Conservation (phyloP, 371 early-diverging fungal genomes). For the Saksenaea oblongispora region DNA sequence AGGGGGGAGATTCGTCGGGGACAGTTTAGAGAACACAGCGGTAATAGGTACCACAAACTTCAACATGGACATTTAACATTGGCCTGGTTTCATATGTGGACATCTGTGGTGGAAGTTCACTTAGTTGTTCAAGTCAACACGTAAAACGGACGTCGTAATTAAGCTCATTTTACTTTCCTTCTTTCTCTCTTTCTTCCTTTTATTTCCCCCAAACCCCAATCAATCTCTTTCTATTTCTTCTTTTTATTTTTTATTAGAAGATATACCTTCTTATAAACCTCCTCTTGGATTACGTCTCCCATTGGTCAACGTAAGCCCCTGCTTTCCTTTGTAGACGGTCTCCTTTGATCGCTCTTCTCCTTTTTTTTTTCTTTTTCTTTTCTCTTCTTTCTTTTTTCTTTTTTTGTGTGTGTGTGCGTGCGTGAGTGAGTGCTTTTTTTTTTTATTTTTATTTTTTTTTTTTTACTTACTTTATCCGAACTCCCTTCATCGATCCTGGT, state of each 20-base stretch:
- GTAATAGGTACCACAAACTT: not conserved
- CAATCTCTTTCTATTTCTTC: not conserved
- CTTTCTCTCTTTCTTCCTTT: not conserved
- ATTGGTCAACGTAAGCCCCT: not conserved
- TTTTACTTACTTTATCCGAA: conserved; percentile 5
- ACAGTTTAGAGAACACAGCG: conserved; percentile 5
- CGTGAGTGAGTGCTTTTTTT: not conserved
- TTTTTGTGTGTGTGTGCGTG: not conserved
- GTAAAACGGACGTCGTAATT: not conserved
- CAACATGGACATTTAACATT: not conserved
- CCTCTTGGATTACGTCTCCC: not conserved
- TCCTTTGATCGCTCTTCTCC: not conserved
- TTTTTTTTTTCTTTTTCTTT: conserved; percentile 6
- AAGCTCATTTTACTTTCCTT: not conserved
- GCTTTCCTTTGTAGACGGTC: not conserved
- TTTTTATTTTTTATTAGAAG: not conserved
- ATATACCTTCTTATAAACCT: not conserved
- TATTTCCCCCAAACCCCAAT: not conserved
- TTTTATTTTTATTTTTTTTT: conserved; percentile 1
- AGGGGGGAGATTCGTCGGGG: not conserved
- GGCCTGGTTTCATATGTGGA: not conserved
- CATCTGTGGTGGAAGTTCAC: conserved; percentile 1
- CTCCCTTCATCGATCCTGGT: conserved; percentile 1
- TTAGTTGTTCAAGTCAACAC: not conserved
- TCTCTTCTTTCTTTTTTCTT: conserved; percentile 5